phyloP scores from a whole-genome alignment of 768 basidiomycete species.

The Lactifluus volemus region DNA sequence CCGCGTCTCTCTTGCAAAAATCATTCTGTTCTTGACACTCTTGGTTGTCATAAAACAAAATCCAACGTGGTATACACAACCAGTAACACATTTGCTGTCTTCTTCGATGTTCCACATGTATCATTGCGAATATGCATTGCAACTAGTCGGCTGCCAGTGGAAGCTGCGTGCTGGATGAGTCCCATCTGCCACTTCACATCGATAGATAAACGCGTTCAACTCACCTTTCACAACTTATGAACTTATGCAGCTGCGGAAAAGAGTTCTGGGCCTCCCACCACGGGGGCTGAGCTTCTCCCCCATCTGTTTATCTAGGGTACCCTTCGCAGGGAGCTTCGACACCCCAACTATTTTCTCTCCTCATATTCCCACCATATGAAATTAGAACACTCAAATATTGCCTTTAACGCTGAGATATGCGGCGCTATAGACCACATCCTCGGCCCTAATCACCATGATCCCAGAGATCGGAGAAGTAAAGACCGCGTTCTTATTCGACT shows the following conservation, averaged over 20 bases:
- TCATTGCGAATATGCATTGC: neutral
- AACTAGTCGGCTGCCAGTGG: too few species aligned
- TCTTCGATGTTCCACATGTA: neutral
- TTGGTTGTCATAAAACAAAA: neutral
- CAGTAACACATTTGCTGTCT: too few species aligned
- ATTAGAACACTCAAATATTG: constrained; percentile 28
- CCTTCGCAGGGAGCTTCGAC: neutral
- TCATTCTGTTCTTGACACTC: neutral
- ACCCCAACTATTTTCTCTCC: neutral
- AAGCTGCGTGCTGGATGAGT: neutral
- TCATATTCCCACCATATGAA: constrained; percentile 27
- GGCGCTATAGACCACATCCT: constrained; percentile 46
- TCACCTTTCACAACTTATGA: neutral
- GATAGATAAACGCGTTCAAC: neutral
- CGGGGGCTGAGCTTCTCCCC: neutral
- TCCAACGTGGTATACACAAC: neutral
- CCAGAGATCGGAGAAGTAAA: constrained; percentile 27
- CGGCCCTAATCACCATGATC: constrained; percentile 30
- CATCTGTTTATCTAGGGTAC: neutral
- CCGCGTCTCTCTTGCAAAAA: too few species aligned
- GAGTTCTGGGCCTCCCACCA: neutral
- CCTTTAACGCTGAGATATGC: constrained; percentile 41
- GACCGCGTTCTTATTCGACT: constrained; percentile 34
- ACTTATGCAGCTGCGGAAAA: neutral
- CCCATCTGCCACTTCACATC: neutral